Base-by-base conservation (phyloP, 208 protist species). In the Crithidia expoeki region DNA sequence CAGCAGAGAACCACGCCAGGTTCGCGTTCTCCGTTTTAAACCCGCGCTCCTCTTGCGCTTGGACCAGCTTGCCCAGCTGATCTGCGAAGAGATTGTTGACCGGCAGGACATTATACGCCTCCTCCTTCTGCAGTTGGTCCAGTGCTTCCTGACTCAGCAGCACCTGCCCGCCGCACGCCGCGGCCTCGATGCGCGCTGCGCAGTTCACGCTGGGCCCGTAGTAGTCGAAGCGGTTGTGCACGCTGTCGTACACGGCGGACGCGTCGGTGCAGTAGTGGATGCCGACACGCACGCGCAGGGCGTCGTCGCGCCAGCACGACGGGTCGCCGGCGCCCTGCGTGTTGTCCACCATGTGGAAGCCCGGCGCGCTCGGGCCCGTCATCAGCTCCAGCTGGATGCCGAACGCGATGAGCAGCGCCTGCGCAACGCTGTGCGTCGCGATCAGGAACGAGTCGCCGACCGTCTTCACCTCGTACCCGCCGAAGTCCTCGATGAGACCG, bases 181-280 rank as follows among this genome's bases (percentile, higher is more conserved):
- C 63, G 17, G 63, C 33, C 63, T 59, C 63, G 32, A 59, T 51
- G 11, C 63, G 63, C 38, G 63, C 10, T 34, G 55, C 55, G 34
- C 55, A 56, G 61, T 67, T 67, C 61, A 67, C 61, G 49, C 44
- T 40, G 30, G 59, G 59, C 44, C 90, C 90, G 67, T 89, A 93
- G 77, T 94, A 96, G 74, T 96, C 89, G 70, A 81, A 84, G 40
- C 79, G 66, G 30, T 74, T 65, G 23, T 80, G 60, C 34, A 83
- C 67, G 21, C 47, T 57, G 65, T 88, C 76, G 62, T 84, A 88
- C 21, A 66, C 57, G 30, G 65, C 67, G 42, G 50, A 33, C 33
- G 72, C 75, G 47, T 81, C 65, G 14, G 33, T 51, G 70, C 80
- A 86, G 84, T 81, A 76, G 51, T 84, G 66, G 10, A 86, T 64